Base-by-base conservation (phyloP, 2,329 filamentous ascomycete genomes). In the Alternaria gansuensis region DNA sequence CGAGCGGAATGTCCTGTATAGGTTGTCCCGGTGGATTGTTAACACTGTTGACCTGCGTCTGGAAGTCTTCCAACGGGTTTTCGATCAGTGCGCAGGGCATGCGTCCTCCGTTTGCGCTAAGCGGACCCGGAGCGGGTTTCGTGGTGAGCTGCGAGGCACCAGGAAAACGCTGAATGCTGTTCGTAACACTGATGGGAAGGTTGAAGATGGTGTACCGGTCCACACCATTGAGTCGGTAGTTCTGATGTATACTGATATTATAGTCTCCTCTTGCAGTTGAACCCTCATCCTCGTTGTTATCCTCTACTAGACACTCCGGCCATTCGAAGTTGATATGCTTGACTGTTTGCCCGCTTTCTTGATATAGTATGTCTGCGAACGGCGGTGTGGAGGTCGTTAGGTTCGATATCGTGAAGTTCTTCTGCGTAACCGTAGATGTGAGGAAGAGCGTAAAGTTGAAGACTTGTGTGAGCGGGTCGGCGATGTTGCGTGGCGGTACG, bases 291-390 rank as follows among this genome's bases (percentile, higher is more conserved):
- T 75, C 68, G 17, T 82, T 74, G 3, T 86, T 86, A 49, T 88
- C 79, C 17, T 88, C 88, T 3, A 87, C 85, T 0, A 91, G 79
- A 66, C 89, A 91, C 57, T 84, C 83, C 0, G 89, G 89, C 88
- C 88, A 91, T 21, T 84, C 79, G 87, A 89, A 91, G 70, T 88
- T 88, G 61, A 91, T 82, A 71, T 91, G 88, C 72, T 91, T 91
- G 41, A 91, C 89, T 0, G 89, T 91, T 69, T 87, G 89, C 3
- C 84, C 84, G 0, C 82, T 76, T 69, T 91, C 88, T 62, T 88
- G 85, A 28, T 77, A 73, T 79, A 91, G 84, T 54, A 91, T 87
- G 49, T 88, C 81, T 2, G 86, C 85, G 6, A 88, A 75, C 41
- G 83, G 88, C 7, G 83, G 84, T 51, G 70, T 75, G 10, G 69